phyloP scores from a whole-genome alignment of 305 asterid genomes.

The Nicotiana rustica region DNA sequence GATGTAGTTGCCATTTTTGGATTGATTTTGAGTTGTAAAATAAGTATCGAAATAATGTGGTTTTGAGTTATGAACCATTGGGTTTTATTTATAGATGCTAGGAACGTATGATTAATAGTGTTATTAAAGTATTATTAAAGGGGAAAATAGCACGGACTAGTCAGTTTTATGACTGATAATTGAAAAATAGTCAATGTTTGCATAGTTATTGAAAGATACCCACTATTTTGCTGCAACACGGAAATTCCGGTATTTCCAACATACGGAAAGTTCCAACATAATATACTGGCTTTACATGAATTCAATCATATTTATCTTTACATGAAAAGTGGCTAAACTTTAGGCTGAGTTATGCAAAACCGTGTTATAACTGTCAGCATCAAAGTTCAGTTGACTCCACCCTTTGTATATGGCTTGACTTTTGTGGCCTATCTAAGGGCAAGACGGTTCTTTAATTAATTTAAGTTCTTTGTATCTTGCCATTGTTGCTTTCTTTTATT shows the following conservation, averaged over 20 bases:
- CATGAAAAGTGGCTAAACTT: too few species aligned
- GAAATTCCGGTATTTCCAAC: too few species aligned
- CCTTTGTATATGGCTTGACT: background rate
- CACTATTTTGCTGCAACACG: too few species aligned
- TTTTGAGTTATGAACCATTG: background rate
- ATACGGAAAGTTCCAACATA: too few species aligned
- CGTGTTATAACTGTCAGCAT: conserved; percentile 36
- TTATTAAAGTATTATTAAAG: background rate
- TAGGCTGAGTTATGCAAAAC: conserved; percentile 12
- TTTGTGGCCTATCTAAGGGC: background rate
- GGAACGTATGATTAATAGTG: background rate
- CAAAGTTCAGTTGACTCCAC: background rate
- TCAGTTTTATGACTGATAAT: too few species aligned
- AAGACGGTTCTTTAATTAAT: background rate
- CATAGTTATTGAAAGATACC: too few species aligned
- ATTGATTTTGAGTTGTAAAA: background rate
- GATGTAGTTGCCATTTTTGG: conserved; percentile 37
- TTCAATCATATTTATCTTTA: too few species aligned
- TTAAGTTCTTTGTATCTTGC: conserved; percentile 6
- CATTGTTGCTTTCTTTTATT: background rate
- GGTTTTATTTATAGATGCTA: conserved; percentile 35
- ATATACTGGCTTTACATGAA: too few species aligned
- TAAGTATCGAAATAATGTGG: background rate
- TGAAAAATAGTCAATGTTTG: too few species aligned
- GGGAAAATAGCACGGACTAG: too few species aligned